phyloP scores from a whole-genome alignment of 371 early-diverging fungal species.

The Circinella minor region DNA sequence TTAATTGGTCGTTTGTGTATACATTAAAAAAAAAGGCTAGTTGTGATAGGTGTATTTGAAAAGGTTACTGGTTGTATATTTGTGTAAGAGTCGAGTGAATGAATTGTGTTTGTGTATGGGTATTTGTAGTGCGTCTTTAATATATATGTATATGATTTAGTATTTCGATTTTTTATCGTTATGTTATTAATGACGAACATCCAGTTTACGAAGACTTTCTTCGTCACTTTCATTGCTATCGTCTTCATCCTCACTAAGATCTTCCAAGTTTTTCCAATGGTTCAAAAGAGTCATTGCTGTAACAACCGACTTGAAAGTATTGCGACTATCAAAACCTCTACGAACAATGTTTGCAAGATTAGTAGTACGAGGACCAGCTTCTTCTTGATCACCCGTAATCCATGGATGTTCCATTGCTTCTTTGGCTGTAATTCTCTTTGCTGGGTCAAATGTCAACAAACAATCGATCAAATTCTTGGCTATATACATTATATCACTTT shows the following conservation, averaged over 20 bases:
- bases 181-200: background rate
- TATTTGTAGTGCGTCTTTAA: background rate
- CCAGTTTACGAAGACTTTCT: slow-evolving; percentile 1
- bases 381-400: slow-evolving; percentile 48
- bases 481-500: slow-evolving; percentile 22
- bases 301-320: slow-evolving; percentile 25
- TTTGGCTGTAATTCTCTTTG: slow-evolving; percentile 72
- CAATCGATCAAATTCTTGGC: slow-evolving; percentile 84
- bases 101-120: no score
- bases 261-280: slow-evolving; percentile 33
- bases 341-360: slow-evolving; percentile 34
- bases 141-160: background rate
- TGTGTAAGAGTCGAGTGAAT: no score
- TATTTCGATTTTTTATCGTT: background rate
- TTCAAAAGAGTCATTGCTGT: slow-evolving; percentile 24
- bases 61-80: no score
- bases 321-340: slow-evolving; percentile 27
- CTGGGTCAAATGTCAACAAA: slow-evolving; percentile 75
- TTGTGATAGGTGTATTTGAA: no score
- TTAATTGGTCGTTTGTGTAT: no score
- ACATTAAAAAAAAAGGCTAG: no score
- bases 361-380: slow-evolving; percentile 19
- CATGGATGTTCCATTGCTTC: slow-evolving; percentile 79
- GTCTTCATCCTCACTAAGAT: slow-evolving; percentile 18
- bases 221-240: slow-evolving; percentile 3